Percentiles rank a stretch among this genome's conserved stretches.
Evolutionary conservation across 2,329 filamentous ascomycete species (phyloP).

Genomic region (Ophiosphaerella herpotricha): DNA sequence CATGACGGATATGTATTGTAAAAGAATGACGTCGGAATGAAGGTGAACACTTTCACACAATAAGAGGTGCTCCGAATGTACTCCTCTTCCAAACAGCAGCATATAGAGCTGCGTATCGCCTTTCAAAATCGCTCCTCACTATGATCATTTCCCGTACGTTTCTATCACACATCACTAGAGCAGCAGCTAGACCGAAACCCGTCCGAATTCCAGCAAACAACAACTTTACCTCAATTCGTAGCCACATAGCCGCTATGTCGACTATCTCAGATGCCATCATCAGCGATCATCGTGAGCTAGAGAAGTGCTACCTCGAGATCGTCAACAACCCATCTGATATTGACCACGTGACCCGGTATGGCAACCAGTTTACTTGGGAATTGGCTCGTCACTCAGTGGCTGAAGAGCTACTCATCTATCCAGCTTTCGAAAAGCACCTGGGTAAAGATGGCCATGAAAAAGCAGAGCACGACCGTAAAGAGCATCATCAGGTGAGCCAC

Average conservation of each 20-base stretch:
- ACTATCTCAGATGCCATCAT: slow-evolving; percentile 47
- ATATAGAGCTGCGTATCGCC: too few relatives aligned
- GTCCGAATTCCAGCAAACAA: neutral
- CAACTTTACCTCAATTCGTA: slow-evolving; percentile 5
- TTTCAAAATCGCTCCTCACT: too few relatives aligned
- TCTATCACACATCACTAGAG: slow-evolving; percentile 6
- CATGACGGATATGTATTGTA: too few relatives aligned
- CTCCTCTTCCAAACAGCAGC: too few relatives aligned
- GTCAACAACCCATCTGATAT: slow-evolving; percentile 42
- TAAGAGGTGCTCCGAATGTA: too few relatives aligned
- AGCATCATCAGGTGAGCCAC: slow-evolving; percentile 38
- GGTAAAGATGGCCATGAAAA: slow-evolving; percentile 34
- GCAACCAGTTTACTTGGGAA: slow-evolving; percentile 60
- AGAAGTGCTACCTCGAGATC: slow-evolving; percentile 52
- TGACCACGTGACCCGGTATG: slow-evolving; percentile 52
- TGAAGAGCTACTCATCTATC: slow-evolving; percentile 53
- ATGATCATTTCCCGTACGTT: too few relatives aligned
- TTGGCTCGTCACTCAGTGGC: slow-evolving; percentile 57
- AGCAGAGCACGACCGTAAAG: slow-evolving; percentile 38
- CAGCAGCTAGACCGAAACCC: slow-evolving; percentile 1
- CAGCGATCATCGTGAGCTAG: slow-evolving; percentile 49
- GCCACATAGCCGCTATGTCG: neutral
- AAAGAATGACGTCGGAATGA: too few relatives aligned
- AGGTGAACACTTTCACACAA: too few relatives aligned
- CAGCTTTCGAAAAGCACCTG: slow-evolving; percentile 44